Percentiles rank a stretch among this genome's conserved stretches.
phyloP scores from a whole-genome alignment of 1,284 basidiomycete genomes.

The Cutaneotrichosporon sp. region DNA sequence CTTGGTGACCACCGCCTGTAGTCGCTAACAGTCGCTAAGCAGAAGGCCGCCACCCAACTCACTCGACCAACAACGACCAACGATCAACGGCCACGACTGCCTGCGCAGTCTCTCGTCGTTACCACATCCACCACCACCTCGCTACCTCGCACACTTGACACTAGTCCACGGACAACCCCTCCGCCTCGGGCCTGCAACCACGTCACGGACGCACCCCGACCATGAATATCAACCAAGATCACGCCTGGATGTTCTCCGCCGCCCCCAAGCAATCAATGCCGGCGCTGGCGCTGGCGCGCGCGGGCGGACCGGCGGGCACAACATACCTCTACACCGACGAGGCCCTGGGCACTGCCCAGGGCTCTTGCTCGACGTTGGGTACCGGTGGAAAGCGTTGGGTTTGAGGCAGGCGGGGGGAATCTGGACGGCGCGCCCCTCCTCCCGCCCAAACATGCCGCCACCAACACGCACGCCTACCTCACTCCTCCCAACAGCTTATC shows the following conservation, averaged over 20 bases:
- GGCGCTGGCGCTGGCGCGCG: conserved; percentile 44
- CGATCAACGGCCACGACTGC: too few relatives aligned
- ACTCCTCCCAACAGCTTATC: conserved; percentile 6
- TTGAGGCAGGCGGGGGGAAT: conserved; percentile 50
- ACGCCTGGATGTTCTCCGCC: conserved; percentile 18
- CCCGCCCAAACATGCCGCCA: background rate
- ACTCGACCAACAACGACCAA: too few relatives aligned
- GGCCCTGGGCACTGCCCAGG: conserved; percentile 17
- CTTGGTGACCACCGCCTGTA: too few relatives aligned
- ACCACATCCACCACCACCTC: background rate
- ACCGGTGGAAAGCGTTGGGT: conserved; percentile 48
- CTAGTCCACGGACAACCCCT: conserved; percentile 7
- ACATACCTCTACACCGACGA: conserved; percentile 37
- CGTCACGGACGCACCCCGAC: conserved; percentile 1
- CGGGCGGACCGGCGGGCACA: conserved; percentile 39
- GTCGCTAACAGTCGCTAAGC: too few relatives aligned
- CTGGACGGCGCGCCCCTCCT: conserved; percentile 4
- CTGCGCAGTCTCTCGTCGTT: background rate
- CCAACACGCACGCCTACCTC: background rate
- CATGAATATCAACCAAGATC: conserved; percentile 4
- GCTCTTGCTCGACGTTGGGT: conserved; percentile 33
- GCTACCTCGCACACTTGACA: background rate
- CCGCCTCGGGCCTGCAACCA: conserved; percentile 4
- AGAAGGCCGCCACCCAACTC: too few relatives aligned
- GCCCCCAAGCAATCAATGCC: conserved; percentile 13